Conservation (phyloP, 2,329 filamentous ascomycete species). For the Sphaerostilbella broomeana region DNA sequence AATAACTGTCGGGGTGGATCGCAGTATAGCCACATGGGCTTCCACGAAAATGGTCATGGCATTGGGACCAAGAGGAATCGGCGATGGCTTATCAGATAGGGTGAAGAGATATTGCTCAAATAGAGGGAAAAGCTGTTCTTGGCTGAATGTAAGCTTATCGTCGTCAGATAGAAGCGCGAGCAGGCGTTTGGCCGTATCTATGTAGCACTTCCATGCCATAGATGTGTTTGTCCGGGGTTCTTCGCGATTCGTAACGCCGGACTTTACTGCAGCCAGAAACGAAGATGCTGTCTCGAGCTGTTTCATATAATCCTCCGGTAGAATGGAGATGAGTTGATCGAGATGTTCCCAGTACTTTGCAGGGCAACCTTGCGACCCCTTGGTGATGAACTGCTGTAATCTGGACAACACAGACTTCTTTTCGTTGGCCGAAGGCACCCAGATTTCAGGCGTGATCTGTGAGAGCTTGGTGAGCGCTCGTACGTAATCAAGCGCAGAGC, state of each 20-base stretch:
- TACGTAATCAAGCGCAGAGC: slow-evolving; percentile 67
- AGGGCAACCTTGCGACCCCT: slow-evolving; percentile 74
- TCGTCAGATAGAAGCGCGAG: slow-evolving; percentile 38
- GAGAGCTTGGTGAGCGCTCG: slow-evolving; percentile 63
- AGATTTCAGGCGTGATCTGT: slow-evolving; percentile 57
- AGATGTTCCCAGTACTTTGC: slow-evolving; percentile 68
- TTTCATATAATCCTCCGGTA: slow-evolving; percentile 42
- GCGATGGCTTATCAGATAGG: slow-evolving; percentile 30
- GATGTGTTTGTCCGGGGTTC: slow-evolving; percentile 64
- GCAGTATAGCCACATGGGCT: slow-evolving; percentile 39
- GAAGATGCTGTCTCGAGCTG: slow-evolving; percentile 45
- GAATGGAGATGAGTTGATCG: slow-evolving; percentile 52
- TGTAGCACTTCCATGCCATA: slow-evolving; percentile 69
- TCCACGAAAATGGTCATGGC: slow-evolving; percentile 38
- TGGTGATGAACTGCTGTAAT: slow-evolving; percentile 67
- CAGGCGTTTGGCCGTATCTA: slow-evolving; percentile 54
- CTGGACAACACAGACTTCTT: slow-evolving; percentile 49
- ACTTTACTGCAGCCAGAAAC: slow-evolving; percentile 60
- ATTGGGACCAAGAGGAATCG: slow-evolving; percentile 28
- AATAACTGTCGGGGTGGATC: slow-evolving; percentile 35
- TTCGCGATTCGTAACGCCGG: slow-evolving; percentile 66
- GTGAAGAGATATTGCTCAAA: slow-evolving; percentile 49
- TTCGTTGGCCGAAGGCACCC: slow-evolving; percentile 51
- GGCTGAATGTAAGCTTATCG: slow-evolving; percentile 40
- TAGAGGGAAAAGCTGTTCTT: slow-evolving; percentile 47